Percentiles rank a stretch among this genome's conserved stretches.
Evolutionary conservation across 768 basidiomycete species (phyloP).

Genomic region (Kwoniella heveanensis): DNA sequence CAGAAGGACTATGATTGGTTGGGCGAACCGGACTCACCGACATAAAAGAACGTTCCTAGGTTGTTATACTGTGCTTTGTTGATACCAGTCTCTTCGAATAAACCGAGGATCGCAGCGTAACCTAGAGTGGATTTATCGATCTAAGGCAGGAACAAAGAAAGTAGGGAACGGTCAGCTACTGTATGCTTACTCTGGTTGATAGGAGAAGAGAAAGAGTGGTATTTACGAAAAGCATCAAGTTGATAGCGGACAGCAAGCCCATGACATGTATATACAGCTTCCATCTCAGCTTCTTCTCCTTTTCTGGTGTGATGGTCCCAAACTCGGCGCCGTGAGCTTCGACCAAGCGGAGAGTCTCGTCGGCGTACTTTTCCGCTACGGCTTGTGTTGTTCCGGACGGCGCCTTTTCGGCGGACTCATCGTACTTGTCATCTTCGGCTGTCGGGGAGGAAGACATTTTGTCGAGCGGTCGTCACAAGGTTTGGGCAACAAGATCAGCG

Average conservation of each 20-base stretch:
- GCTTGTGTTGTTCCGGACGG: neutral
- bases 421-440: neutral
- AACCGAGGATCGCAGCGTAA: neutral
- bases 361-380: neutral
- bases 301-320: neutral
- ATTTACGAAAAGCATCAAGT: neutral
- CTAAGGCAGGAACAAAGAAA: too few relatives aligned
- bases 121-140: neutral
- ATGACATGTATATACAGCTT: slow-evolving; percentile 1
- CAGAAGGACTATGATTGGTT: too few relatives aligned
- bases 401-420: neutral
- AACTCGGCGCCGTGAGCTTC: neutral
- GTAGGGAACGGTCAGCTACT: too few relatives aligned
- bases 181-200: too few relatives aligned
- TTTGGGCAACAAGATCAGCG: too few relatives aligned
- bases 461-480: too few relatives aligned
- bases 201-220: too few relatives aligned
- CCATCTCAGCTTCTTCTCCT: slow-evolving; percentile 3
- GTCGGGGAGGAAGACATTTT: neutral
- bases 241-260: neutral
- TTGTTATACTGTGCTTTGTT: neutral
- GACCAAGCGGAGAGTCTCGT: neutral
- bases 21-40: neutral
- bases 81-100: neutral
- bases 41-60: neutral